Evolutionary conservation across 2,329 filamentous ascomycete genomes (phyloP).

Genomic region (Sporothrix schenckii): DNA sequence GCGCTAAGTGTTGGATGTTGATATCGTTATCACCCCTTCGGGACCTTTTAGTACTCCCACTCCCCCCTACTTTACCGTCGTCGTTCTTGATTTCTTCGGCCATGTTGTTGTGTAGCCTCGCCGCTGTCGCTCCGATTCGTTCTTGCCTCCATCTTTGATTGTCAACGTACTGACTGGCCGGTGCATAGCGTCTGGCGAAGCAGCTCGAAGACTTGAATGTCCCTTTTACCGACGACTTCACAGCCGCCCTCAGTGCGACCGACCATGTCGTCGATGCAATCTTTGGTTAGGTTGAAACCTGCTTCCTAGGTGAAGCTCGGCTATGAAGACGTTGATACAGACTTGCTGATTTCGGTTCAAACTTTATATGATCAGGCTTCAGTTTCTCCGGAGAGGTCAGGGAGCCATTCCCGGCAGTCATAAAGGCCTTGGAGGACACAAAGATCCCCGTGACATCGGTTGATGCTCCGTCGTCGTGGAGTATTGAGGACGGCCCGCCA

Average conservation of each 20-base stretch:
- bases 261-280: conserved; percentile 91
- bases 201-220: conserved; percentile 83
- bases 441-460: conserved; percentile 80
- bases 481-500: conserved; percentile 85
- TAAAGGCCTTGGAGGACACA: conserved; percentile 73
- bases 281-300: conserved; percentile 63
- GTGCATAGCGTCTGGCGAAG: conserved; percentile 70
- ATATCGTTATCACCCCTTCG: too few species aligned
- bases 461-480: conserved; percentile 92
- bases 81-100: too few species aligned
- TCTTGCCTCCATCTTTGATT: not conserved
- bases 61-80: too few species aligned
- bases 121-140: too few species aligned
- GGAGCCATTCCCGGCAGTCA: conserved; percentile 86
- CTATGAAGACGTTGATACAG: not conserved
- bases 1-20: too few species aligned
- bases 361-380: conserved; percentile 63
- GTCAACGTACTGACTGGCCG: conserved; percentile 33
- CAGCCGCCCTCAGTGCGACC: conserved; percentile 63
- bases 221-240: conserved; percentile 82
- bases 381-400: conserved; percentile 89
- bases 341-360: not conserved
- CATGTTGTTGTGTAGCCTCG: too few species aligned
- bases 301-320: not conserved
- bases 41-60: too few species aligned